A percentile compares a stretch with the other conserved stretches of the same genome.
These are phyloP conservation scores for Stylonectria norvegica DNA, from an alignment of 2,329 filamentous ascomycete genomes.

Conservation along the genomic window DNA sequence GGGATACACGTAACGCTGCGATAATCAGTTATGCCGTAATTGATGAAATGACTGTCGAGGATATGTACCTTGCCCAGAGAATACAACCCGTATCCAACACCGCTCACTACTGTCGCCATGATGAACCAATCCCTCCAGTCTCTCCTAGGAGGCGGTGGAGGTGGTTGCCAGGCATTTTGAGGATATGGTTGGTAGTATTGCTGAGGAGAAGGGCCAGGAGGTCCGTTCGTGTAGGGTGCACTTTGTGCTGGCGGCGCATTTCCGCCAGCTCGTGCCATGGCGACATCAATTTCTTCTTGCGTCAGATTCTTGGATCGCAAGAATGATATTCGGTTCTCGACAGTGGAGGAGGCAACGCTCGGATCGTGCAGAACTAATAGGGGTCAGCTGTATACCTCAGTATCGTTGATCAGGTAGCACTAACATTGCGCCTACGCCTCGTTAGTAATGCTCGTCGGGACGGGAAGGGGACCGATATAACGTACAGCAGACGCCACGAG, in stretches of 20 bases:
- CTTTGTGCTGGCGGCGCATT: conserved; percentile 43
- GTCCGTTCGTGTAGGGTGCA: conserved; percentile 42
- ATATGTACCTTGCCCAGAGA: conserved; percentile 72
- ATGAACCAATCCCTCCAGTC: conserved; percentile 99
- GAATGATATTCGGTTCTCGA: conserved; percentile 90
- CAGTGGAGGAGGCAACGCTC: conserved; percentile 80
- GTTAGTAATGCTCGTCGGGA: conserved; percentile 15
- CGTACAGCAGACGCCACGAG: conserved; percentile 76
- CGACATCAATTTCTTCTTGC: conserved; percentile 86
- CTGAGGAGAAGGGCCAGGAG: conserved; percentile 41
- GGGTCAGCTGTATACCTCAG: conserved; percentile 17
- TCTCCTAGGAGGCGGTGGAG: conserved; percentile 64
- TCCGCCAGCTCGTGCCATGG: conserved; percentile 72
- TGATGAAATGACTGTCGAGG: not conserved
- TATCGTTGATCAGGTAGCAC: conserved; percentile 18
- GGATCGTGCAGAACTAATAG: conserved; percentile 84
- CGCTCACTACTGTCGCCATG: conserved; percentile 92
- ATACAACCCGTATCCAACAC: conserved; percentile 85
- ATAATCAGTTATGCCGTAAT: conserved; percentile 13
- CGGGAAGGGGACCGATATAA: conserved; percentile 8
- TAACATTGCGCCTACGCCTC: conserved; percentile 40
- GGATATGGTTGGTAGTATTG: conserved; percentile 48
- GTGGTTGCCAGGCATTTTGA: conserved; percentile 56
- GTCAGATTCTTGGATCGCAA: conserved; percentile 96
- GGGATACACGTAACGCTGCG: conserved; percentile 82